Conservation (phyloP, 495 filamentous ascomycete species). For the Pseudevernia furfuracea region DNA sequence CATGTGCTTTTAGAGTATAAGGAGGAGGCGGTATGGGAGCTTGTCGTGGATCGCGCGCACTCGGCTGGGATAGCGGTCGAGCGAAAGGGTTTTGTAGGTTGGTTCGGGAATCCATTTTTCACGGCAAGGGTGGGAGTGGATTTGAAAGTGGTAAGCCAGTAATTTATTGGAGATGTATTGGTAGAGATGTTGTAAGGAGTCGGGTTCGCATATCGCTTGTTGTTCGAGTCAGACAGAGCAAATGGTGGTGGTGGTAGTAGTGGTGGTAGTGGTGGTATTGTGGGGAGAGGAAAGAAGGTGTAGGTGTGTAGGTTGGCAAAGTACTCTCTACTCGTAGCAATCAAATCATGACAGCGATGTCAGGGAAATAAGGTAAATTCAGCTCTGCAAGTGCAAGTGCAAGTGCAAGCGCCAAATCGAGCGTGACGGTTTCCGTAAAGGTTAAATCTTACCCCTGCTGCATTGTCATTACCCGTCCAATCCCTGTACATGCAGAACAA, state of each 20-base stretch:
- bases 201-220: not conserved
- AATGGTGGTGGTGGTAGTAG: not conserved
- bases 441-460: not conserved
- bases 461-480: not conserved
- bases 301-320: not conserved
- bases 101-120: conserved; percentile 20
- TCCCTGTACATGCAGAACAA: not conserved
- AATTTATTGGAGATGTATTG: not conserved
- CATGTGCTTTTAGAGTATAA: conserved; percentile 15
- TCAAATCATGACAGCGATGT: not conserved
- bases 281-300: not conserved
- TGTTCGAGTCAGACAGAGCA: not conserved
- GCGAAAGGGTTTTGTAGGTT: conserved; percentile 14
- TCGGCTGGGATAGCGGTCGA: conserved; percentile 20
- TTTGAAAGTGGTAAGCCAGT: not conserved
- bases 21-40: conserved; percentile 24
- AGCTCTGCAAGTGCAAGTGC: too few species aligned
- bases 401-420: conserved; percentile 5
- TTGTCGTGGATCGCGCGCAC: conserved; percentile 16
- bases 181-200: not conserved
- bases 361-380: not conserved
- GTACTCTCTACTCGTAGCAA: too few species aligned
- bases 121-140: not conserved
- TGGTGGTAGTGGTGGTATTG: not conserved
- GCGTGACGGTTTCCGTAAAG: conserved; percentile 1